phyloP scores from a whole-genome alignment of 139 green algal species.

The Chlamydomonas schloesseri region DNA sequence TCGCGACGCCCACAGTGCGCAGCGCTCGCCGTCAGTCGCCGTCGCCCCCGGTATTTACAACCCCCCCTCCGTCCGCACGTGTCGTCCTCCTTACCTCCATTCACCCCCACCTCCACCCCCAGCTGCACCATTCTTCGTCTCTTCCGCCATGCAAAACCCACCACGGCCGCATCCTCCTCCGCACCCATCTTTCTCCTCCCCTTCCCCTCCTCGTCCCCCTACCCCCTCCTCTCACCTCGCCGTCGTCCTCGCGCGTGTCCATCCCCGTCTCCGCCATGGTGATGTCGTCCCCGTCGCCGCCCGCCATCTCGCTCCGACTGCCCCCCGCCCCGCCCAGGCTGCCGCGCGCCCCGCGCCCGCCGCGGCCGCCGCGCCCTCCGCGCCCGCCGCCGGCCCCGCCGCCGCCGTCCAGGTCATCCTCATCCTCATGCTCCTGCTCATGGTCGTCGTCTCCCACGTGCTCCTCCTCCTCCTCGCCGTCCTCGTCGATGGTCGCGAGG shows the following conservation, averaged over 20 bases:
- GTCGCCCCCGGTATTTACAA: no score
- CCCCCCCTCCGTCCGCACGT: no score
- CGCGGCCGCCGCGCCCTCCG: background rate
- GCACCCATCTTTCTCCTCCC: background rate
- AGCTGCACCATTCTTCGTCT: no score
- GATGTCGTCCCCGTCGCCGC: conserved; percentile 29
- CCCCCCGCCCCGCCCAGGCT: background rate
- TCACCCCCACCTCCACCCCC: background rate
- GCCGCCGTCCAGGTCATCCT: background rate
- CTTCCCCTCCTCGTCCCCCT: background rate
- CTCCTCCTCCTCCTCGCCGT: background rate
- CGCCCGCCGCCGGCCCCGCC: background rate
- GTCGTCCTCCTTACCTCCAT: background rate
- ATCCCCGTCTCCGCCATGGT: conserved; percentile 23
- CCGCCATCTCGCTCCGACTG: background rate
- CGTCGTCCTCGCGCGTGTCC: conserved; percentile 14
- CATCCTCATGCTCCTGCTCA: background rate
- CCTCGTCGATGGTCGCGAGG: no score
- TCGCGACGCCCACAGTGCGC: no score
- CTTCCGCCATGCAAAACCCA: no score
- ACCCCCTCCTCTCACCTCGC: background rate
- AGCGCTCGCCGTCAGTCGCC: no score
- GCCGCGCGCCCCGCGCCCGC: background rate
- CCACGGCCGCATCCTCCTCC: background rate
- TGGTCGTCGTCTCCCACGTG: background rate